Conservation (phyloP, 2,329 filamentous ascomycete species). For the Arthrobotrys iridis region DNA sequence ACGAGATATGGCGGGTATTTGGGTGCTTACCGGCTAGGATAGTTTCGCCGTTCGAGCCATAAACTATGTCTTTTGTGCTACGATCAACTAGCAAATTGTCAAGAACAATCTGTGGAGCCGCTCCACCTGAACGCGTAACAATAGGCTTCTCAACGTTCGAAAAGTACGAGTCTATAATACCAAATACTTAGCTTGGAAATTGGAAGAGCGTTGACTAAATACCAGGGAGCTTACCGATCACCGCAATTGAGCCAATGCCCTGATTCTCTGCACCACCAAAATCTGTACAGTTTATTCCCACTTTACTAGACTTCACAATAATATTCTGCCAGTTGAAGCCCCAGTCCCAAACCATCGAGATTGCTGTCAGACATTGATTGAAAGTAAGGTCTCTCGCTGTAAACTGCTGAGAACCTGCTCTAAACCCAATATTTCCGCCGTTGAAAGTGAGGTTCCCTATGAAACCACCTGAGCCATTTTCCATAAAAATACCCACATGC, state of each 20-base stretch:
- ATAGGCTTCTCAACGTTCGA: conserved; percentile 80
- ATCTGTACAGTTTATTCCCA: conserved; percentile 68
- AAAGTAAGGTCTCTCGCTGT: conserved; percentile 70
- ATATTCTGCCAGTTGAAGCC: conserved; percentile 70
- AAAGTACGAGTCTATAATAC: conserved; percentile 79
- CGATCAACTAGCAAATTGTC: conserved; percentile 54
- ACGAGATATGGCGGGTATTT: conserved; percentile 24
- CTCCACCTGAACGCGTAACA: conserved; percentile 72
- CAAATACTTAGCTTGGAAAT: conserved; percentile 56
- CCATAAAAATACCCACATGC: conserved; percentile 68
- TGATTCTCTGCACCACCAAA: not conserved
- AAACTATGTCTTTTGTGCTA: conserved; percentile 38
- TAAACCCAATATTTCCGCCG: conserved; percentile 69
- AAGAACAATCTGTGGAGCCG: conserved; percentile 53
- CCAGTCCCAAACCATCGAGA: conserved; percentile 71
- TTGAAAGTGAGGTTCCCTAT: conserved; percentile 64
- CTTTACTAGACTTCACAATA: conserved; percentile 65
- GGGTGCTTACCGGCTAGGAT: conserved; percentile 48
- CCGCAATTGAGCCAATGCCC: conserved; percentile 2
- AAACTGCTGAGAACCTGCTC: conserved; percentile 56
- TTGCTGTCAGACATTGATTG: conserved; percentile 66
- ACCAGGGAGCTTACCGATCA: conserved; percentile 70
- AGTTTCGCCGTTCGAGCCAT: conserved; percentile 47
- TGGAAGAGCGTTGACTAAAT: conserved; percentile 76
- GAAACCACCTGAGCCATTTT: conserved; percentile 62